These are phyloP conservation scores for Penicillium samsonianum DNA, from an alignment of 495 filamentous ascomycete genomes.

Conservation along the genomic window DNA sequence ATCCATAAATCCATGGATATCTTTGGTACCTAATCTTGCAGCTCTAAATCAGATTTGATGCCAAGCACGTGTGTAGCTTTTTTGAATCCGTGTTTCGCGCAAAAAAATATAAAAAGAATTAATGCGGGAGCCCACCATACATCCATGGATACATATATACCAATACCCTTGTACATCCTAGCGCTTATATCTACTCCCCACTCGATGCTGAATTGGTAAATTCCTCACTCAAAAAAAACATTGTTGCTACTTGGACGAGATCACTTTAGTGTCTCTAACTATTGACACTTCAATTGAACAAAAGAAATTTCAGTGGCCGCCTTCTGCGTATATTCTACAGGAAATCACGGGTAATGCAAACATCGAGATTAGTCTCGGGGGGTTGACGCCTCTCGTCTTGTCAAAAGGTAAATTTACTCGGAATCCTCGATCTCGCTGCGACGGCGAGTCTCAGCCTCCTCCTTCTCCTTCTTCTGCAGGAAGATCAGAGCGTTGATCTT, in stretches of 20 bases:
- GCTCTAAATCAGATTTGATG: conserved; percentile 1
- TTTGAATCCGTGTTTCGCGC: neutral
- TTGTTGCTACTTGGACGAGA: conserved; percentile 6
- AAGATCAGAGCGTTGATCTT: conserved; percentile 65
- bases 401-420: conserved; percentile 40
- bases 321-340: conserved; percentile 40
- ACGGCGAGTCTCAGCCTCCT: conserved; percentile 59
- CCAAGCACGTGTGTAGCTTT: neutral
- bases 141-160: neutral
- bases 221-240: neutral
- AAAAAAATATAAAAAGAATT: neutral
- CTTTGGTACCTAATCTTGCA: neutral
- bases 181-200: neutral
- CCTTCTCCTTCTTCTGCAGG: conserved; percentile 59
- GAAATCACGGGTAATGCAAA: conserved; percentile 40
- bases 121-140: neutral
- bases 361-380: conserved; percentile 26
- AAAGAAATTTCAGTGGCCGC: conserved; percentile 29
- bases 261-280: conserved; percentile 1
- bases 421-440: conserved; percentile 47
- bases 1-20: neutral
- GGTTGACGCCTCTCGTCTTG: conserved; percentile 12
- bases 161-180: neutral
- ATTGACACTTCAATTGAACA: conserved; percentile 20
- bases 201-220: neutral